Conservation (phyloP, 2,329 filamentous ascomycete species). For the Zymoseptoria brevis region DNA sequence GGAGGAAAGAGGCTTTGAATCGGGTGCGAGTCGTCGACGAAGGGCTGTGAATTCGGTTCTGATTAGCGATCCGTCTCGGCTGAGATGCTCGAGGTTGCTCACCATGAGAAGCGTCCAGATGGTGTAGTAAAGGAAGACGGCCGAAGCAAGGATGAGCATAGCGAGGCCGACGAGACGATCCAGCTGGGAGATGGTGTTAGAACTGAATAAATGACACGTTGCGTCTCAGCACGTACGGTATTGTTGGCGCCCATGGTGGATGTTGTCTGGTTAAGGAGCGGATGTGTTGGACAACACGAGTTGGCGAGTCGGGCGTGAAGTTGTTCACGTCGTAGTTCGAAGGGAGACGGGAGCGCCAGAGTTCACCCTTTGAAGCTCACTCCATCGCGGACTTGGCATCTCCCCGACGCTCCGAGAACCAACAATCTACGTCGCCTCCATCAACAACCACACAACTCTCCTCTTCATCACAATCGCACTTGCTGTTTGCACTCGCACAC, state of each 20-base stretch:
- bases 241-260: conserved; percentile 17
- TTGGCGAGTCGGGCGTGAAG: background rate
- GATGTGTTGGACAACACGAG: background rate
- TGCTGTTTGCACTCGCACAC: background rate
- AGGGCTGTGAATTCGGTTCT: conserved; percentile 55
- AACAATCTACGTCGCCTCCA: background rate
- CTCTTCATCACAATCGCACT: background rate
- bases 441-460: background rate
- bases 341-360: background rate
- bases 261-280: conserved; percentile 3
- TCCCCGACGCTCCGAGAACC: background rate
- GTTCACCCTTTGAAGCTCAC: too few species aligned
- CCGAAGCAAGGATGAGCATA: conserved; percentile 66
- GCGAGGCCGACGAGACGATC: conserved; percentile 75
- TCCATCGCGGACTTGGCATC: background rate
- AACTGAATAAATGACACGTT: background rate
- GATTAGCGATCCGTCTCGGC: background rate
- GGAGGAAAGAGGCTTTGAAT: conserved; percentile 93
- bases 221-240: conserved; percentile 3
- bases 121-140: conserved; percentile 84
- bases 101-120: conserved; percentile 98
- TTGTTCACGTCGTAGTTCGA: background rate
- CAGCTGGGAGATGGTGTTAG: conserved; percentile 53
- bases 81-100: conserved; percentile 26
- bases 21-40: conserved; percentile 89